Conservation (phyloP, 2,329 filamentous ascomycete genomes). For the Stromatinia cepivora region DNA sequence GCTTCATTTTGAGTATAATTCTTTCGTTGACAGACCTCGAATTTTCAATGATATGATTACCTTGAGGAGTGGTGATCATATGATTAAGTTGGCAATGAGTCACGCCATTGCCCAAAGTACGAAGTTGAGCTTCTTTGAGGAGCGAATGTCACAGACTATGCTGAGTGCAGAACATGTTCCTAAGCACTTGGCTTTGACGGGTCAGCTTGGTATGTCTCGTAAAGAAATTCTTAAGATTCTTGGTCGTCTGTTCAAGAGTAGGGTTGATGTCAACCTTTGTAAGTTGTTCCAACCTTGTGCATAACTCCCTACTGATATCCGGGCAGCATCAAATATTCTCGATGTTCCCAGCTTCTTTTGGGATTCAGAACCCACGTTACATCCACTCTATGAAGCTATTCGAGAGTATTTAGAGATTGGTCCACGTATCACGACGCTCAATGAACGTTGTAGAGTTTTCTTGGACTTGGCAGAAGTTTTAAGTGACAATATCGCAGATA, state of each 20-base stretch:
- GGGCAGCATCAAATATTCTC: constrained; percentile 83
- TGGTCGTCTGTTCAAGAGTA: constrained; percentile 85
- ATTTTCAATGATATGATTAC: constrained; percentile 99
- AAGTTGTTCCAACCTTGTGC: constrained; percentile 46
- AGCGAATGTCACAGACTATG: constrained; percentile 95
- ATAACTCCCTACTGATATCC: constrained; percentile 29
- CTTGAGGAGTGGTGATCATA: constrained; percentile 88
- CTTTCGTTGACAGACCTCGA: constrained; percentile 78
- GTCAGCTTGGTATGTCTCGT: constrained; percentile 85
- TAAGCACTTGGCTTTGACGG: constrained; percentile 82
- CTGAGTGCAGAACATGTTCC: constrained; percentile 88
- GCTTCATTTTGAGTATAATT: constrained; percentile 97
- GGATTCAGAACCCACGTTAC: constrained; percentile 92
- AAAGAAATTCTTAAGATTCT: constrained; percentile 91
- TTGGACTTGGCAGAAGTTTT: constrained; percentile 94
- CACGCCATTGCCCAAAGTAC: constrained; percentile 98
- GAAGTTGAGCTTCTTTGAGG: constrained; percentile 93
- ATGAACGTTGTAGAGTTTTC: constrained; percentile 95
- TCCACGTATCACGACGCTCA: constrained; percentile 91
- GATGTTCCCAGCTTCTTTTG: constrained; percentile 98
- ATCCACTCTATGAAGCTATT: constrained; percentile 90
- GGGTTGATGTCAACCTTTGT: constrained; percentile 98
- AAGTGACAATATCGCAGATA: constrained; percentile 86
- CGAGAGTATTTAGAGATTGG: constrained; percentile 98
- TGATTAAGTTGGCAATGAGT: constrained; percentile 98